Evolutionary conservation across 1,139 yeast genomes (phyloP).

Genomic region (Torulaspora pretoriensis): DNA sequence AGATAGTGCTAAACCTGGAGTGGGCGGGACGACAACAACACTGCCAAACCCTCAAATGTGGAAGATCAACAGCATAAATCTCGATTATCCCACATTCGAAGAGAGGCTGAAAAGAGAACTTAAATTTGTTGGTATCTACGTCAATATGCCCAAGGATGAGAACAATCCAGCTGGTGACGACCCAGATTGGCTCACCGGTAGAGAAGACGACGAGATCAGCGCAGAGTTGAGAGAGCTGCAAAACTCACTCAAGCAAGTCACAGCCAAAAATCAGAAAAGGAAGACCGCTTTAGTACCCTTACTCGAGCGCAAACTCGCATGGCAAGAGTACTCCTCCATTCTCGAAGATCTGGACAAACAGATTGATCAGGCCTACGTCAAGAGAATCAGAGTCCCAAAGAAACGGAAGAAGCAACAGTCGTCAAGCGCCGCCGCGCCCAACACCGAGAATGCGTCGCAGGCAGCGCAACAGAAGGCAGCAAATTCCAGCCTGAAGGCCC

Average conservation of each 20-base stretch:
- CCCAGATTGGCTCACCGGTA: conserved; percentile 64
- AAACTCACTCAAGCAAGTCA: conserved; percentile 57
- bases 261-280: conserved; percentile 60
- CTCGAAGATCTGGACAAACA: conserved; percentile 93
- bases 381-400: conserved; percentile 77
- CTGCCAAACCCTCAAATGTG: conserved; percentile 46
- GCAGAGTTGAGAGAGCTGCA: conserved; percentile 77
- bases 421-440: conserved; percentile 28
- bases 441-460: conserved; percentile 38
- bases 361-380: conserved; percentile 88
- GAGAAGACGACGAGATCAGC: conserved; percentile 93
- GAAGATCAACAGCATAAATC: conserved; percentile 44
- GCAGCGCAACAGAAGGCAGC: conserved; percentile 51
- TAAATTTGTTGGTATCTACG: conserved; percentile 84
- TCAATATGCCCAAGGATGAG: conserved; percentile 48
- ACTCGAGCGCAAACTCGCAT: conserved; percentile 88
- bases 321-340: conserved; percentile 89
- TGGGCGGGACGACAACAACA: conserved; percentile 37
- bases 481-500: conserved; percentile 69
- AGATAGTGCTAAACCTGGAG: conserved; percentile 15
- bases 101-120: conserved; percentile 84
- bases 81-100: conserved; percentile 78
- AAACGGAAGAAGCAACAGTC: conserved; percentile 62
- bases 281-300: conserved; percentile 65
- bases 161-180: conserved; percentile 33